These are phyloP conservation scores for Pichia occidentalis DNA, from an alignment of 805 yeast genomes.

Conservation along the genomic window DNA sequence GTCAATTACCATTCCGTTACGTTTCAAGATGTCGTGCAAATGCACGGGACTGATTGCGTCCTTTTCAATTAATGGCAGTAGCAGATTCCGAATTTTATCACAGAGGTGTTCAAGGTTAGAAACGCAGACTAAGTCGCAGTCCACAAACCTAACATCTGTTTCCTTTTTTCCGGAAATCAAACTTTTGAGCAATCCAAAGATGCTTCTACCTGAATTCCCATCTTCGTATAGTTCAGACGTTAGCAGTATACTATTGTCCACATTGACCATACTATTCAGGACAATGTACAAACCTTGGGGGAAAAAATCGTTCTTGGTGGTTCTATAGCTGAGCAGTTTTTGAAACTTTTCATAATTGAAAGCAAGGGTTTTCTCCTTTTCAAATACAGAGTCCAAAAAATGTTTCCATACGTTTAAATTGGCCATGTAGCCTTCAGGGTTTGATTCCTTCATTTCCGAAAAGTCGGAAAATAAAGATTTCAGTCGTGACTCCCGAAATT, in stretches of 20 bases:
- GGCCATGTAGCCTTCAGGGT: conserved; percentile 45
- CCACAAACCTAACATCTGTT: neutral
- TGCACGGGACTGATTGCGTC: conserved; percentile 4
- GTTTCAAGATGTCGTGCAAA: neutral
- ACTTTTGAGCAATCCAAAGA: neutral
- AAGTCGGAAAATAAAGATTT: conserved; percentile 46
- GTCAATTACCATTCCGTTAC: neutral
- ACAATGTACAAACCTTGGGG: conserved; percentile 8
- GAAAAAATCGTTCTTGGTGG: neutral
- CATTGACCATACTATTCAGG: conserved; percentile 5
- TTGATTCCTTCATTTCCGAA: conserved; percentile 34
- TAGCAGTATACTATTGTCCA: neutral
- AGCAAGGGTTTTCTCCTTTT: conserved; percentile 22
- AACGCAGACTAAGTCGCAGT: neutral
- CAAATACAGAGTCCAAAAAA: conserved; percentile 27
- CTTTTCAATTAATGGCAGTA: conserved; percentile 1
- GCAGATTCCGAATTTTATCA: neutral
- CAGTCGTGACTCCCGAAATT: conserved; percentile 29
- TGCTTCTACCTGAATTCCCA: neutral
- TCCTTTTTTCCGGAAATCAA: neutral
- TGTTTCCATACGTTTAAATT: conserved; percentile 42
- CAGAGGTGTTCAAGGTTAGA: neutral
- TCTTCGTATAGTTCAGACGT: neutral
- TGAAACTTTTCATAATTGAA: conserved; percentile 18
- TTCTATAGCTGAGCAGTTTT: conserved; percentile 13